A percentile compares a stretch with the other conserved stretches of the same genome.
These are phyloP conservation scores for Orbilia blumenaviensis DNA, from an alignment of 2,329 filamentous ascomycete species.

Conservation along the genomic window DNA sequence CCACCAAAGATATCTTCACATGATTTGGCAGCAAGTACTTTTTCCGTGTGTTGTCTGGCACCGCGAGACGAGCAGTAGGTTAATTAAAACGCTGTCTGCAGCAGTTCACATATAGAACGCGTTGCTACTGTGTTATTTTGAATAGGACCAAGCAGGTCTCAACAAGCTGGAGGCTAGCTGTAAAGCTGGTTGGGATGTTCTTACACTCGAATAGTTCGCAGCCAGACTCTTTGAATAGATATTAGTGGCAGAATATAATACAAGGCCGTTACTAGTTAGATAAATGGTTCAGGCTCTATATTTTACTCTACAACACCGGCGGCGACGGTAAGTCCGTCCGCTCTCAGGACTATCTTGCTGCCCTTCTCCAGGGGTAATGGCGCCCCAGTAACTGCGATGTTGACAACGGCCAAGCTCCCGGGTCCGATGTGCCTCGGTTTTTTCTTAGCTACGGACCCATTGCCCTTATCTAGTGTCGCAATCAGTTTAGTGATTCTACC, in stretches of 20 bases:
- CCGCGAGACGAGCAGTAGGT: too few relatives aligned
- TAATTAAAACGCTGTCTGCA: too few relatives aligned
- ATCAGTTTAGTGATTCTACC: slow-evolving; percentile 77
- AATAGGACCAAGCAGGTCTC: too few relatives aligned
- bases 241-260: background rate
- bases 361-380: slow-evolving; percentile 79
- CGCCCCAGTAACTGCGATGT: slow-evolving; percentile 76
- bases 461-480: slow-evolving; percentile 79
- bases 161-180: too few relatives aligned
- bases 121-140: slow-evolving; percentile 36
- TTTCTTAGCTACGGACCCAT: slow-evolving; percentile 79
- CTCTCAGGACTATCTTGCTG: slow-evolving; percentile 80
- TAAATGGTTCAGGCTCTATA: background rate
- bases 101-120: too few relatives aligned
- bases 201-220: too few relatives aligned
- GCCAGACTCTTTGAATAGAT: too few relatives aligned
- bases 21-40: background rate
- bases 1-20: background rate
- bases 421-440: slow-evolving; percentile 85
- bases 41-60: too few relatives aligned
- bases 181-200: too few relatives aligned
- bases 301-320: slow-evolving; percentile 80
- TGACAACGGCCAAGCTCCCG: slow-evolving; percentile 77
- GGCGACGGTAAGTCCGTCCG: slow-evolving; percentile 83
- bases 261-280: background rate